Evolutionary conservation across 2,329 filamentous ascomycete genomes (phyloP).

Genomic region (Cladosporium sp.): DNA sequence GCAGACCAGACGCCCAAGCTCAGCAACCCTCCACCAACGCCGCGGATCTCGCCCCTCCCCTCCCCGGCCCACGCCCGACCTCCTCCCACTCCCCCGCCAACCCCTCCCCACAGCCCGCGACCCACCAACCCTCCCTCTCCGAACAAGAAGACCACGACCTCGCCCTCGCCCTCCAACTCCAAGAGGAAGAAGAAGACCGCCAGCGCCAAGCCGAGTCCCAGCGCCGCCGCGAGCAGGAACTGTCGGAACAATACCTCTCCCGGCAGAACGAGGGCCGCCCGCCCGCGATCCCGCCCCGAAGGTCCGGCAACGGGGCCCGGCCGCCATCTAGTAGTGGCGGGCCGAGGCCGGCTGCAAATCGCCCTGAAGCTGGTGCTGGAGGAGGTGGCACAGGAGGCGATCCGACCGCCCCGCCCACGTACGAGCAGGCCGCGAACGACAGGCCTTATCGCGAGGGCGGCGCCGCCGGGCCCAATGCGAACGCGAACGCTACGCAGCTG

Average conservation of each 20-base stretch:
- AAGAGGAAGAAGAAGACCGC: conserved; percentile 86
- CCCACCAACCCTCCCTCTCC: conserved; percentile 34
- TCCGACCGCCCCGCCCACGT: conserved; percentile 56
- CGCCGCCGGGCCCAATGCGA: too few species aligned
- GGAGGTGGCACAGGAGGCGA: conserved; percentile 25
- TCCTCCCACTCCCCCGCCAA: conserved; percentile 17
- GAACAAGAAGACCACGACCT: conserved; percentile 79
- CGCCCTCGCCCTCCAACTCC: conserved; percentile 82
- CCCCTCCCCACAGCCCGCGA: conserved; percentile 23
- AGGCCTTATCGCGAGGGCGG: conserved; percentile 43
- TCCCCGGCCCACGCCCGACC: conserved; percentile 22
- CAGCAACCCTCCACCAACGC: conserved; percentile 1
- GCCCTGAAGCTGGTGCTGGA: background rate
- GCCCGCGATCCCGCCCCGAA: conserved; percentile 24
- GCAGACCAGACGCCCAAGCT: conserved; percentile 16
- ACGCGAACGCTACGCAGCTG: conserved; percentile 20
- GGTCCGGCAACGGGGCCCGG: background rate
- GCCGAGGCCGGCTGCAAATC: too few species aligned
- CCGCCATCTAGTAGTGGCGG: too few species aligned
- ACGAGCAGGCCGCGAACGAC: conserved; percentile 56
- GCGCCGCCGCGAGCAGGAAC: conserved; percentile 57
- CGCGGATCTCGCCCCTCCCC: conserved; percentile 19
- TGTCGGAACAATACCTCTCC: conserved; percentile 62
- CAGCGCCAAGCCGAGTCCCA: conserved; percentile 55
- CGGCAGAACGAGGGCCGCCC: conserved; percentile 41